Evolutionary conservation across 768 basidiomycete species (phyloP), one percentile per base, ranked within the genome.

Genomic region (Termitomyces sp.): DNA sequence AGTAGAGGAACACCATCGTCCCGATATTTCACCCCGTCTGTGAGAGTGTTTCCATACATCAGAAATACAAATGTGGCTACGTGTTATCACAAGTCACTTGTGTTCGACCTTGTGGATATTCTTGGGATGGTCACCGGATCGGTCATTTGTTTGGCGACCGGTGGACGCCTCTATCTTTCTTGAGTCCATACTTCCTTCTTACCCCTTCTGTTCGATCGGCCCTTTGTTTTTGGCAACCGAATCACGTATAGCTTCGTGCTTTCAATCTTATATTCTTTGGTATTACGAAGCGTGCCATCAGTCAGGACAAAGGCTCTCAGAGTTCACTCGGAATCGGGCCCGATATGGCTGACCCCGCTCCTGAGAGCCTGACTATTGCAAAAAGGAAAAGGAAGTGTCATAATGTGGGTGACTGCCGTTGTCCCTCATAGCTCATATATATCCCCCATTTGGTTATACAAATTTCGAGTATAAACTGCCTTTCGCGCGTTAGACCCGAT

Each of bases 91-190:
- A 30, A 50, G 41, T n/a, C 10, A 50, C 15, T 21, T 17, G 31
- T 31, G n/a, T 17, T 4, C 30, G 5, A 23, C 23, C 23, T 23
- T 23, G 23, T 2, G 8, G 17, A 19, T 14, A 3, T 33, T 31
- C 31, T 10, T 3, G 17, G 37, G 5, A 15, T 44, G 61, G 61
- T 65, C 64, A 64, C 66, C 66, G 66, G 66, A 59, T 56, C 64
- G 66, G 66, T 43, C 44, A 64, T 45, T 57, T 61, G 54, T 62
- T 55, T 63, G 50, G 54, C 58, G 12, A 45, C 66, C 66, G 66
- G 60, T 57, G 62, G 50, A 9, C 51, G 55, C 40, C 57, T 58
- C 50, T 52, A 59, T 54, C 53, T 50, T 55, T 57, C 57, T 23
- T 56, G 57, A 48, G 52, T 54, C 37, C 48, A 62, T 47, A 30